Evolutionary conservation across 768 basidiomycete species (phyloP).

Genomic region (Collybiopsis confluens): DNA sequence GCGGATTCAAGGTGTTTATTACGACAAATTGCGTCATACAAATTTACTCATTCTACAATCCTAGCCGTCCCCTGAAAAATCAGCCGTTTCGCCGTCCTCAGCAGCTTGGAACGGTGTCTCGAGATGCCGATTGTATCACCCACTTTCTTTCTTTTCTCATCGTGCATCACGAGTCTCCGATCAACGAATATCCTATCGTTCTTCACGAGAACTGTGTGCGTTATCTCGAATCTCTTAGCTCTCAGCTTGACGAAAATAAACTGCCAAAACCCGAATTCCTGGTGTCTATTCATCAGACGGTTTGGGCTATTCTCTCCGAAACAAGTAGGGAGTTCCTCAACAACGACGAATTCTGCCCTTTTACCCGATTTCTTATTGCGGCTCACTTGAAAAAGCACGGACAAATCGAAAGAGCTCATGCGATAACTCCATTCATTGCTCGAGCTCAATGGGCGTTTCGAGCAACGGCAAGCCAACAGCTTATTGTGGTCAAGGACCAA

Average conservation of each 20-base stretch:
- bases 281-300: neutral
- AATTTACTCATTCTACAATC: neutral
- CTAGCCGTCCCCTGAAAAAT: neutral
- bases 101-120: neutral
- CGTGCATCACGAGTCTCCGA: neutral
- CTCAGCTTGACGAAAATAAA: neutral
- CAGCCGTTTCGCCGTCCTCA: neutral
- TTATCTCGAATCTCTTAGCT: neutral
- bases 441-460: neutral
- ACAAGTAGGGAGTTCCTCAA: neutral
- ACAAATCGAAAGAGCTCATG: neutral
- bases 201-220: neutral
- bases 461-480: neutral
- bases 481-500: neutral
- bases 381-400: neutral
- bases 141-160: neutral
- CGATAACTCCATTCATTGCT: neutral
- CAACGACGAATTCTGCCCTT: neutral
- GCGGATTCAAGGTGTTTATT: neutral
- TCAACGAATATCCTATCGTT: neutral
- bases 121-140: neutral
- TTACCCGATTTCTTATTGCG: constrained; percentile 2
- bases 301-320: neutral
- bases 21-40: no score
- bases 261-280: no score